A percentile compares a stretch with the other conserved stretches of the same genome.
Conservation (phyloP, 2,329 filamentous ascomycete species). For the Phoma sp. region DNA sequence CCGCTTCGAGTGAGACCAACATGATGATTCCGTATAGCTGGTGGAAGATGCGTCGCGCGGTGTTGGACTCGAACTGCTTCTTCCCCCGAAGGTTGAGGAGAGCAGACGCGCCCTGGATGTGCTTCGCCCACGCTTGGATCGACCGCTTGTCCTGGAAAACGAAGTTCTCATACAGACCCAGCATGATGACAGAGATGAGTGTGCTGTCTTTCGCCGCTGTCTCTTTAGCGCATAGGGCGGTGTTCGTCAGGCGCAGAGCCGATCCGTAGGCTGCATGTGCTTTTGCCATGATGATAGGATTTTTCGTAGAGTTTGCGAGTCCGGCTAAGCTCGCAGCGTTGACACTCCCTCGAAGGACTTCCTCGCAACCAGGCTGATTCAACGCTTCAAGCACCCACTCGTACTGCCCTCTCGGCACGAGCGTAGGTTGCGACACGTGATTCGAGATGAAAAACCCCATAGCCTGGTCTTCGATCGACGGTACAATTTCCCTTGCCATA, state of each 20-base stretch:
- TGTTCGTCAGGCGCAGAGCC: slow-evolving; percentile 34
- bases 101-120: slow-evolving; percentile 42
- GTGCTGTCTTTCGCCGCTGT: slow-evolving; percentile 35
- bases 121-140: slow-evolving; percentile 40
- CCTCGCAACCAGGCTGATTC: slow-evolving; percentile 20
- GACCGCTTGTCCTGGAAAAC: slow-evolving; percentile 35
- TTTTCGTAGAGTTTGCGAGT: slow-evolving; percentile 36
- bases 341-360: slow-evolving; percentile 30
- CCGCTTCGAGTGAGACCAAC: slow-evolving; percentile 30
- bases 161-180: slow-evolving; percentile 45
- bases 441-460: slow-evolving; percentile 40
- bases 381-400: slow-evolving; percentile 36
- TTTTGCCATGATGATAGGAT: slow-evolving; percentile 28
- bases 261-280: slow-evolving; percentile 34
- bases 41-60: slow-evolving; percentile 36
- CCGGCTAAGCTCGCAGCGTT: slow-evolving; percentile 34
- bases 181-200: slow-evolving; percentile 38
- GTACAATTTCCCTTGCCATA: slow-evolving; percentile 18
- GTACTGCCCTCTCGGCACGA: slow-evolving; percentile 36
- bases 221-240: slow-evolving; percentile 24
- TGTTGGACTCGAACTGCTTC: slow-evolving; percentile 27
- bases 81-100: slow-evolving; percentile 42
- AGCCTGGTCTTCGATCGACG: slow-evolving; percentile 39
- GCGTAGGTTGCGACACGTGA: slow-evolving; percentile 29
- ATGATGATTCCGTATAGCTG: slow-evolving; percentile 38